These are phyloP conservation scores for Stygiomarasmius scandens DNA, from an alignment of 1,284 basidiomycete species.

Conservation along the genomic window DNA sequence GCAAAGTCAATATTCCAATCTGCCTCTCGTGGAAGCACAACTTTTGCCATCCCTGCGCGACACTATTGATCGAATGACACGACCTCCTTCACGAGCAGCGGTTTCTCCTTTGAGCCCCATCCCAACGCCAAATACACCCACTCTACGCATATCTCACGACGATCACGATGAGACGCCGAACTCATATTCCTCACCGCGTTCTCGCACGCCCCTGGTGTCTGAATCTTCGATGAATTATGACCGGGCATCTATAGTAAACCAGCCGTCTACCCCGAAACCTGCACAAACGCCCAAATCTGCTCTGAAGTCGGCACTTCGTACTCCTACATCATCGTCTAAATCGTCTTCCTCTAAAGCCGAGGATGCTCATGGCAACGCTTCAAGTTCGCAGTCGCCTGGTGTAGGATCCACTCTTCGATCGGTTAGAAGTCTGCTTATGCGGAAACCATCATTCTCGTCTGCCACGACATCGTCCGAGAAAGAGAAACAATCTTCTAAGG, in stretches of 20 bases:
- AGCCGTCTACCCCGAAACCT: conserved; percentile 21
- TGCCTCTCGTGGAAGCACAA: conserved; percentile 62
- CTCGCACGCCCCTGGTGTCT: conserved; percentile 5
- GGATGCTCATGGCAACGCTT: too few relatives aligned
- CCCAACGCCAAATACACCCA: conserved; percentile 14
- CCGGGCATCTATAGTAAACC: conserved; percentile 12
- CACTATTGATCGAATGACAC: conserved; percentile 73
- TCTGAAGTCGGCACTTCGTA: conserved; percentile 45
- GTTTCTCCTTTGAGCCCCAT: conserved; percentile 8
- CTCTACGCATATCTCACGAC: conserved; percentile 9
- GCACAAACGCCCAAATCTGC: conserved; percentile 33
- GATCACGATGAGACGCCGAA: neutral
- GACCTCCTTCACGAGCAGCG: conserved; percentile 40
- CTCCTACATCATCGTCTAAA: conserved; percentile 33
- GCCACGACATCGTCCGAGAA: conserved; percentile 7
- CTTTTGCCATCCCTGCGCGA: conserved; percentile 69
- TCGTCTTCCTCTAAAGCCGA: conserved; percentile 18
- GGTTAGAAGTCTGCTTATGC: conserved; percentile 33
- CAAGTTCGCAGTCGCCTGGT: conserved; percentile 10
- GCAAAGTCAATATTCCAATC: conserved; percentile 49
- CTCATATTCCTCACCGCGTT: neutral
- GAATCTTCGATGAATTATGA: conserved; percentile 9
- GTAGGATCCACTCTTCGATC: conserved; percentile 30
- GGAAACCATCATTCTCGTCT: conserved; percentile 28
- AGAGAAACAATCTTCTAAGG: conserved; percentile 11